These are phyloP conservation scores for Diplodia mutila DNA, from an alignment of 2,329 filamentous ascomycete species.

Conservation along the genomic window DNA sequence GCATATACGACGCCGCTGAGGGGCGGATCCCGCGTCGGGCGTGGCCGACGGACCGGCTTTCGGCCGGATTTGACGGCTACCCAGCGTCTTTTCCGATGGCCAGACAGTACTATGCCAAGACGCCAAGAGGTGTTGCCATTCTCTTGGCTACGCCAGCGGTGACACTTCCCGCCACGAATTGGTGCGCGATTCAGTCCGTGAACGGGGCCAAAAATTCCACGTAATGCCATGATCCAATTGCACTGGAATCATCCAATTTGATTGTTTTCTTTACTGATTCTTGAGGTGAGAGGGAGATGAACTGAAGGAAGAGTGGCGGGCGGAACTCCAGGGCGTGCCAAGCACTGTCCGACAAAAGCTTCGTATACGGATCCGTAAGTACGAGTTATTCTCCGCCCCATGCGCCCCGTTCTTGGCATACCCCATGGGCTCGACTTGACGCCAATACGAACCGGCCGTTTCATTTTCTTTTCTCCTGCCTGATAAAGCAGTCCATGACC, in stretches of 20 bases:
- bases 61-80: not conserved
- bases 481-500: not conserved
- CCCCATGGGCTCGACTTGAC: not conserved
- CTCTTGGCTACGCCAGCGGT: not conserved
- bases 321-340: not conserved
- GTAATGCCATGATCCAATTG: not conserved
- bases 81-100: not conserved
- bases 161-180: not conserved
- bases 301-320: not conserved
- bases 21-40: not conserved
- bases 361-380: not conserved
- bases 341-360: not conserved
- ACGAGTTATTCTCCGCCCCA: not conserved
- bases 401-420: not conserved
- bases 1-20: not conserved
- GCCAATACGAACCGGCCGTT: not conserved
- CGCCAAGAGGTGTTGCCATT: not conserved
- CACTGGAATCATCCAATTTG: not conserved
- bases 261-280: not conserved
- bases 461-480: not conserved
- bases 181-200: too few species aligned
- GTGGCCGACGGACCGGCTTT: not conserved
- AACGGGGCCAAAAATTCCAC: too few species aligned
- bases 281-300: not conserved
- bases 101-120: not conserved